phyloP scores from a whole-genome alignment of 1,284 basidiomycete species.

The Pascua guehoae region DNA sequence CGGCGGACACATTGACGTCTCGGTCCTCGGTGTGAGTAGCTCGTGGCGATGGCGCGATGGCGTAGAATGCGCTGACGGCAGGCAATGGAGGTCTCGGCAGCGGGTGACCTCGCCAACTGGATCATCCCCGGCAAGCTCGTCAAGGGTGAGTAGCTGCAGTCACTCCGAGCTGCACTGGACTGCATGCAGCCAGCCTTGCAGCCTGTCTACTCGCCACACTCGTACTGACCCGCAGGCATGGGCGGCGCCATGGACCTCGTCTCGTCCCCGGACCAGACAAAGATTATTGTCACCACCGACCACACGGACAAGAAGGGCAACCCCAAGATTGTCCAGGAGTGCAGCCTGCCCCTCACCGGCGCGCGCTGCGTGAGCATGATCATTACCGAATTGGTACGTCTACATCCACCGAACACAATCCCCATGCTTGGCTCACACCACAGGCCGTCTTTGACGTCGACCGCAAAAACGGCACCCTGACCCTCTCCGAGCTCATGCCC shows the following conservation, averaged over 20 bases:
- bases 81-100: constrained; percentile 77
- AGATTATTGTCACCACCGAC: constrained; percentile 57
- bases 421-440: no score
- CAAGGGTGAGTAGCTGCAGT: constrained; percentile 55
- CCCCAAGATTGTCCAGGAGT: constrained; percentile 78
- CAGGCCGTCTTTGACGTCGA: constrained; percentile 74
- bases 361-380: constrained; percentile 78
- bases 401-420: no score
- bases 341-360: constrained; percentile 82
- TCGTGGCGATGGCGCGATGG: constrained; percentile 51
- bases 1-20: constrained; percentile 86
- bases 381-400: constrained; percentile 68
- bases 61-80: no score
- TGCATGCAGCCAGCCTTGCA: no score
- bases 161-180: not conserved
- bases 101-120: constrained; percentile 91
- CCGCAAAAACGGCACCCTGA: constrained; percentile 65
- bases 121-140: constrained; percentile 90
- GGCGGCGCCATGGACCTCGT: constrained; percentile 76
- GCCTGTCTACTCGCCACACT: no score
- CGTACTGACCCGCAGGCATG: constrained; percentile 49
- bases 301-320: constrained; percentile 80
- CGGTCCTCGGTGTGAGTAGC: constrained; percentile 60
- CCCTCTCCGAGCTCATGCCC: constrained; percentile 72
- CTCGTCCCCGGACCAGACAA: constrained; percentile 54